These are phyloP conservation scores for Trichoderma oligosporum DNA, from an alignment of 2,329 filamentous ascomycete species.

Conservation along the genomic window DNA sequence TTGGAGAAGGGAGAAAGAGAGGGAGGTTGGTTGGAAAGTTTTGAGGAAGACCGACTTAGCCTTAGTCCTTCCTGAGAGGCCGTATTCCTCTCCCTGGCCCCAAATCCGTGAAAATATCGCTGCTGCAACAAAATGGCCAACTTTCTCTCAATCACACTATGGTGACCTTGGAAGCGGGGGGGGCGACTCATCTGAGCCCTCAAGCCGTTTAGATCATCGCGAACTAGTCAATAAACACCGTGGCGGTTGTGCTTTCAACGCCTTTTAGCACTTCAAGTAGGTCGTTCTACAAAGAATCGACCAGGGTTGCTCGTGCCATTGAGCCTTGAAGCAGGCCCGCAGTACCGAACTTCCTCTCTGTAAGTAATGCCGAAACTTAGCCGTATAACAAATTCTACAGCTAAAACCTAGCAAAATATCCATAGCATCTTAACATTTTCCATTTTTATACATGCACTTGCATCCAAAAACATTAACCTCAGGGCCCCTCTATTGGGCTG, in stretches of 20 bases:
- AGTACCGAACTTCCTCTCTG: background rate
- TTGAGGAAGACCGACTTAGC: constrained; percentile 1
- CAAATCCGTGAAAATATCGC: constrained; percentile 1
- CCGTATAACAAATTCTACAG: background rate
- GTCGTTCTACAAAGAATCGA: constrained; percentile 13
- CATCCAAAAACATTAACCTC: constrained; percentile 6
- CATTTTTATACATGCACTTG: background rate
- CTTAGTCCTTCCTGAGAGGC: constrained; percentile 6
- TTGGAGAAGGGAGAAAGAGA: background rate
- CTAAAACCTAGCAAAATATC: accelerated
- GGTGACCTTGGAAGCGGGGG: constrained; percentile 18
- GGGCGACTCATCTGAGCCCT: constrained; percentile 17
- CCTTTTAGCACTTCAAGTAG: constrained; percentile 13
- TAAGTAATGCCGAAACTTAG: background rate
- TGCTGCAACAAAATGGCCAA: background rate
- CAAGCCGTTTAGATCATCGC: constrained; percentile 18
- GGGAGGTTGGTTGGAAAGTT: background rate
- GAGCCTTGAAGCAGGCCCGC: constrained; percentile 8
- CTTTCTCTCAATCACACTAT: background rate
- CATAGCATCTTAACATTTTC: background rate
- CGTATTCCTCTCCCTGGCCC: background rate
- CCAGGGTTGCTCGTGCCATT: constrained; percentile 14
- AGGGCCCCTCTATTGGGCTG: constrained; percentile 15
- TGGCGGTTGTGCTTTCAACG: constrained; percentile 11
- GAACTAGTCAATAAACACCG: constrained; percentile 15